Evolutionary conservation across 1,139 yeast species (phyloP).

Genomic region (Protomyces inouyei): DNA sequence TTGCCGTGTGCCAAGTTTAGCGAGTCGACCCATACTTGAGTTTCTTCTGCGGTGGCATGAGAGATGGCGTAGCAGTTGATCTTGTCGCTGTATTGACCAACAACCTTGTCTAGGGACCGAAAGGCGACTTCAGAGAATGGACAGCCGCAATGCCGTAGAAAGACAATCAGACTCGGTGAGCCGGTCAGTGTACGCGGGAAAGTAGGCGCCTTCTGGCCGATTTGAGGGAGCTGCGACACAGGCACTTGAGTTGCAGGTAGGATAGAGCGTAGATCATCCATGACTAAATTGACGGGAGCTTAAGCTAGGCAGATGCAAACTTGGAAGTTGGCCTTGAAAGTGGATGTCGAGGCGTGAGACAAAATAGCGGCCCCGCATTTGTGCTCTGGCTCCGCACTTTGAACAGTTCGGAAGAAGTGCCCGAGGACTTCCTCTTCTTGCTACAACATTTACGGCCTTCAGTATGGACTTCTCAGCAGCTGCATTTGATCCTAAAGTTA

Average conservation of each 20-base stretch:
- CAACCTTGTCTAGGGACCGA: constrained; percentile 1
- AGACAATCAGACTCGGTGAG: constrained; percentile 2
- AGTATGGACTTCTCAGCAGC: neutral
- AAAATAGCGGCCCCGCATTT: neutral
- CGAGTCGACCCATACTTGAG: constrained; percentile 13
- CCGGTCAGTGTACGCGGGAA: constrained; percentile 3
- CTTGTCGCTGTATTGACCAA: constrained; percentile 3
- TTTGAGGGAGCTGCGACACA: constrained; percentile 2
- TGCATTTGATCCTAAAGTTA: neutral
- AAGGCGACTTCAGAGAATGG: constrained; percentile 18
- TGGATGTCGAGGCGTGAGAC: neutral
- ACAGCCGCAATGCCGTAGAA: constrained; percentile 21
- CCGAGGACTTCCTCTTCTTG: neutral
- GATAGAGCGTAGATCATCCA: constrained; percentile 17
- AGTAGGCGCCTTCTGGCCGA: neutral
- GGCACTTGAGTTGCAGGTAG: constrained; percentile 9
- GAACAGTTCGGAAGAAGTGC: neutral
- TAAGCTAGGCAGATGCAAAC: no score
- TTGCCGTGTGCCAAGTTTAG: neutral
- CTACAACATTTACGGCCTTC: neutral
- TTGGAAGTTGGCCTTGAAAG: no score
- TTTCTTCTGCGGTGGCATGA: constrained; percentile 19
- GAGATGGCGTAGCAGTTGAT: constrained; percentile 11
- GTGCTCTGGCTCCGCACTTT: neutral
- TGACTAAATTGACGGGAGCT: neutral